phyloP scores from a whole-genome alignment of 257 asterid species.

The Primulina eburnea region DNA sequence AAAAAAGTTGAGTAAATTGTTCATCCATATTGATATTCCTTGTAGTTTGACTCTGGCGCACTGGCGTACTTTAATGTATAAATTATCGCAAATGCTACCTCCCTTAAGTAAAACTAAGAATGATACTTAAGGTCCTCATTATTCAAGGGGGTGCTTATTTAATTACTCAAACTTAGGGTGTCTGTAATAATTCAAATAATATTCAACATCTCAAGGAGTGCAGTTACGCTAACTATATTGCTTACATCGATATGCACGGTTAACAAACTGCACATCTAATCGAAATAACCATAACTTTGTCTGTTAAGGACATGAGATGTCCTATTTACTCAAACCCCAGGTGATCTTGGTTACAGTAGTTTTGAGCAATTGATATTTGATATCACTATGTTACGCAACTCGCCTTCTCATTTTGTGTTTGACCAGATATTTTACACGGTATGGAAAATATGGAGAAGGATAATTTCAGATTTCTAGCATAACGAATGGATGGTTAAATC shows the following conservation, averaged over 20 bases:
- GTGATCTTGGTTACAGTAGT: not conserved
- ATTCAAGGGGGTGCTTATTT: not conserved
- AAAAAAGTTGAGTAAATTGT: not conserved
- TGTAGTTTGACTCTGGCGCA: not conserved
- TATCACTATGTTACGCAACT: not conserved
- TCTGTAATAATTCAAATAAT: not conserved
- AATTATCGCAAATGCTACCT: not conserved
- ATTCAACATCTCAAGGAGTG: not conserved
- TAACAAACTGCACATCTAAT: not conserved
- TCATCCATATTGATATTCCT: not conserved
- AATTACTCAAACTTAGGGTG: not conserved
- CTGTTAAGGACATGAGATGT: not conserved
- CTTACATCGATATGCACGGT: not conserved
- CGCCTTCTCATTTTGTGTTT: conserved; percentile 1
- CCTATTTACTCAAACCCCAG: not conserved
- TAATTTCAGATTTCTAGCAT: not conserved
- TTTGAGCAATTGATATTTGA: not conserved
- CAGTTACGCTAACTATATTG: not conserved
- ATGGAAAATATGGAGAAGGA: conserved; percentile 7
- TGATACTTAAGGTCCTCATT: not conserved
- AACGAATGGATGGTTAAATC: not conserved
- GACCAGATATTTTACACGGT: not conserved
- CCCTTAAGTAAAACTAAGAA: not conserved
- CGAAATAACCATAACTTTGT: not conserved
- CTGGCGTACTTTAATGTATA: not conserved